These are phyloP conservation scores for Neurospora discreta DNA, from an alignment of 495 filamentous ascomycete species.

Conservation along the genomic window DNA sequence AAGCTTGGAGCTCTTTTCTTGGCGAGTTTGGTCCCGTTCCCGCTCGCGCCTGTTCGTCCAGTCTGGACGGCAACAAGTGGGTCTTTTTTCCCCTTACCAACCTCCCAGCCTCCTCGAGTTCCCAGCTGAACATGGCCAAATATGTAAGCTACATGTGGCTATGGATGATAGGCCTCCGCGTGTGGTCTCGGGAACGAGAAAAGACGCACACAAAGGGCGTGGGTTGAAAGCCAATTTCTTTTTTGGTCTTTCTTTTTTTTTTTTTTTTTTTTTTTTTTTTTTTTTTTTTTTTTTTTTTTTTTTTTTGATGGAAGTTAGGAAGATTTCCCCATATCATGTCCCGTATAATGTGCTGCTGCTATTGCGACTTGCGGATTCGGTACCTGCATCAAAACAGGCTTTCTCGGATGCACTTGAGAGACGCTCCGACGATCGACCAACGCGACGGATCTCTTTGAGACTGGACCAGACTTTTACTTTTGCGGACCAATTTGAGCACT, in stretches of 20 bases:
- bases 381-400: not conserved
- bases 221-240: not conserved
- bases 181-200: not conserved
- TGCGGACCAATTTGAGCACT: not conserved
- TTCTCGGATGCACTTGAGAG: not conserved
- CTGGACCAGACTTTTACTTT: not conserved
- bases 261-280: no score
- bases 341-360: not conserved
- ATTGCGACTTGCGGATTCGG: not conserved
- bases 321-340: not conserved
- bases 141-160: not conserved
- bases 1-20: not conserved
- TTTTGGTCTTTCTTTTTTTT: no score
- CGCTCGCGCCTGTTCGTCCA: not conserved
- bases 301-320: no score
- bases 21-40: not conserved
- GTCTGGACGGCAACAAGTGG: not conserved
- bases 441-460: not conserved
- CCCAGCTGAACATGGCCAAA: not conserved
- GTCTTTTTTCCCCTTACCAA: not conserved
- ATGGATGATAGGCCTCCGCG: not conserved
- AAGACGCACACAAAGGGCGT: not conserved
- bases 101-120: not conserved
- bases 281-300: no score
- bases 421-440: not conserved